Evolutionary conservation across 768 basidiomycete species (phyloP), one percentile per base, ranked within the genome.

Genomic region (Lenzites betulinus): DNA sequence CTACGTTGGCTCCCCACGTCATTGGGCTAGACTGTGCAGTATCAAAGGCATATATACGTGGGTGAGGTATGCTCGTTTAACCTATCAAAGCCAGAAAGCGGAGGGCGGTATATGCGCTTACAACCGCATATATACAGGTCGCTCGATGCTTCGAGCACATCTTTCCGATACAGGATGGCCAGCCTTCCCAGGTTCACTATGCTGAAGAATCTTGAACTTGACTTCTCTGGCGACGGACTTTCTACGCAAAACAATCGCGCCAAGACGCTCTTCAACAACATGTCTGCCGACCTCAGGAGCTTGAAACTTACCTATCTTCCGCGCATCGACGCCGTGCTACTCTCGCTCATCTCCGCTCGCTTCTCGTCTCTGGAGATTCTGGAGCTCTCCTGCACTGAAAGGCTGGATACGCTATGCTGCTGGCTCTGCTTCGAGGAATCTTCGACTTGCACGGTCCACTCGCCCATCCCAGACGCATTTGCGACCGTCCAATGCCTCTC

Each of bases 351-450:
- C 36, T 77, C 83, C 1, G 64, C 62, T 16, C 70, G 70, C 1
- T 83, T 88, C 52, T 79, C 81, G 36, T 67, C 63, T 26, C 71
- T 90, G 44, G 56, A 60, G 2, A 72, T 76, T 51, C 79, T 90
- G 13, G 76, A 82, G 61, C 74, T 90, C 49, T 84, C 82, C 66
- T 84, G 83, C 59, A 80, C 83, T 6, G 85, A 87, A 62, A 78
- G 84, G 39, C 74, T 89, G 46, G 80, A 84, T 57, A 67, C 77
- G 28, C 75, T 73, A 51, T 88, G 86, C 68, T 90, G 88, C 69
- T 84, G 83, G 79, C 65, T 68, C 46, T 90, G 89, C 69, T 84
- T 84, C 60, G 84, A 85, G 72, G 87, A 88, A 43, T 85, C 82
- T 49, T 74, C 83, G 25, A 78, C 74, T 9, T 76, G 78, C 51